Evolutionary conservation across 192 early-diverging fungal genomes (phyloP), one percentile per base, ranked within the genome.

Genomic region (Linnemannia schmuckeri): DNA sequence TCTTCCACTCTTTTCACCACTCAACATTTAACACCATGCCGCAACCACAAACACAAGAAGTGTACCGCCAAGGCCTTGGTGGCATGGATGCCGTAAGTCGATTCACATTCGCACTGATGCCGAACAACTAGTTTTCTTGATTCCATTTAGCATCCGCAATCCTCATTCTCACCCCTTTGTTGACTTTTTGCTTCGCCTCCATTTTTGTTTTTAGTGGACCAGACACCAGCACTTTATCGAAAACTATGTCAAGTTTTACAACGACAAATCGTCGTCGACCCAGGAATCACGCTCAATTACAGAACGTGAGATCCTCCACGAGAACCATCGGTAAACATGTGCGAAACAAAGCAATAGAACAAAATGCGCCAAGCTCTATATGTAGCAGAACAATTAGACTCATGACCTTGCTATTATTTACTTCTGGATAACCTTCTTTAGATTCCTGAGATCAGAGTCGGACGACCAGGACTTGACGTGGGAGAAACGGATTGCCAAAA

Each of bases 401-500:
- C 61, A 27, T 22, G 24, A 15, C 13, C 30, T 70, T 37, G 42
- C 1, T 7, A 7, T 22, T 40, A 72, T 30, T 38, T 57, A 72
- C 30, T 15, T 27, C 0, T 33, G 22, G 57, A 27, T 40, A 63
- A 55, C 2, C 9, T 22, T n/a, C 4, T 55, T 44, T 73, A 95
- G 93, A 77, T 96, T 95, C 80, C 82, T 96, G 22, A 82, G 94
- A 66, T 49, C 76, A 18, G 92, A 90, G n/a, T 74, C 93, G 0
- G 92, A 90, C 24, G 88, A 91, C n/a, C 52, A 82, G 3, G 87
- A 85, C 6, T 73, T 85, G 69, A 72, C 87, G 2, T 97, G 96
- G 96, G 96, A 96, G 72, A 81, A 94, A 70, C 85, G 96, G 9
- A 74, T 97, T 22, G 96, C 96, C 27, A 95, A 96, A 82, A 95